Conservation (phyloP, 2,329 filamentous ascomycete genomes). For the Aspergillus pseudoglaucus region DNA sequence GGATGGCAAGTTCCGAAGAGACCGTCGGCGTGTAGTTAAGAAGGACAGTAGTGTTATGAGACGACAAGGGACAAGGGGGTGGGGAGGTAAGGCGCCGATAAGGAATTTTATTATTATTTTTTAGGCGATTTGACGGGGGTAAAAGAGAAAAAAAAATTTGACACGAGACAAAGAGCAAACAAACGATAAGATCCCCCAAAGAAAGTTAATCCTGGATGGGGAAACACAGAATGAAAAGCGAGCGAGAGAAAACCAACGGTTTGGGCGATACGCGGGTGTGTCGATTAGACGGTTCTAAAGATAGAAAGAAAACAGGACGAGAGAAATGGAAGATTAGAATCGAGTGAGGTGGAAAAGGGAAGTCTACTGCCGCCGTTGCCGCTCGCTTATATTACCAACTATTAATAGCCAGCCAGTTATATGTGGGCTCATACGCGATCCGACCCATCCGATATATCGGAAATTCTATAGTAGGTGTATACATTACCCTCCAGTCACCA, state of each 20-base stretch:
- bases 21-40: neutral
- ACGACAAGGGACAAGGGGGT: neutral
- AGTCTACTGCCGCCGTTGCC: too few relatives aligned
- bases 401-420: neutral
- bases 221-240: slow-evolving; percentile 1
- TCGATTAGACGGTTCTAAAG: slow-evolving; percentile 26
- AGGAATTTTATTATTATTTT: neutral
- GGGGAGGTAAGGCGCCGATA: neutral
- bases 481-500: neutral
- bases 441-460: neutral
- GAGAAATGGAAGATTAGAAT: neutral
- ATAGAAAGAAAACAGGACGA: slow-evolving; percentile 15
- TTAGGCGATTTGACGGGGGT: too few relatives aligned
- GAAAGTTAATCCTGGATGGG: neutral
- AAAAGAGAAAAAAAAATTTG: neutral
- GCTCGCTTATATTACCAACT: neutral
- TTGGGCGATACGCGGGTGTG: slow-evolving; percentile 14
- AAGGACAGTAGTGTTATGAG: neutral
- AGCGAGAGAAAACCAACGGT: slow-evolving; percentile 2
- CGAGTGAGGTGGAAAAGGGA: neutral
- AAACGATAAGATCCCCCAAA: neutral
- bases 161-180: neutral
- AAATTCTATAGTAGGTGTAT: neutral
- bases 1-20: neutral
- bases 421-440: neutral